These are phyloP conservation scores for Chlamydomonas reinhardtii DNA, from an alignment of 163 green algal species.

Conservation along the genomic window DNA sequence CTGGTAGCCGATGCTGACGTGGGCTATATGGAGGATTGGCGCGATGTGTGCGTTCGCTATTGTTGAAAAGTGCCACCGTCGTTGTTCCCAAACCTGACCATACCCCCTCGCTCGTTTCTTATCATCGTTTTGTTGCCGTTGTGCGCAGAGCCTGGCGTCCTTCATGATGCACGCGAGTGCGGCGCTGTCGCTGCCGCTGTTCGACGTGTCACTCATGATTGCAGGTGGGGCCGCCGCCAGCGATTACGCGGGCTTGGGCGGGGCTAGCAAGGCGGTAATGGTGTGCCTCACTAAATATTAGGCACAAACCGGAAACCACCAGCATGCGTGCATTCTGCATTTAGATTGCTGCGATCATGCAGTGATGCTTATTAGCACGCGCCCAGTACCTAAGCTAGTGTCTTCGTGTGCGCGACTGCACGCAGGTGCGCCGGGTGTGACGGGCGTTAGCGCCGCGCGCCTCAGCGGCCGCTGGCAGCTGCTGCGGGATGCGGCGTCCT, in stretches of 20 bases:
- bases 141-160: constrained; percentile 8
- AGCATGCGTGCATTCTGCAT: background rate
- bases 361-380: no score
- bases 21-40: no score
- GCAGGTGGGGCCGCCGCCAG: background rate
- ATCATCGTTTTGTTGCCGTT: background rate
- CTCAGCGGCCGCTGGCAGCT: background rate
- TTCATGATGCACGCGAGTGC: constrained; percentile 26
- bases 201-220: constrained; percentile 46
- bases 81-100: no score
- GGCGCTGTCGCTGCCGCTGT: constrained; percentile 28
- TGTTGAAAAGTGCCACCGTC: no score
- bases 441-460: background rate
- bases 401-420: no score
- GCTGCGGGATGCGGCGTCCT: background rate
- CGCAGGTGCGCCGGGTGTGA: constrained; percentile 25
- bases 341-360: no score
- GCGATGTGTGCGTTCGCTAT: no score
- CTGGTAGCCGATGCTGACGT: background rate
- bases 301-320: no score
- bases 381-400: no score
- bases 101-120: no score
- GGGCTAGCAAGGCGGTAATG: background rate
- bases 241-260: background rate
- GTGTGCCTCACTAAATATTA: no score